Evolutionary conservation across 208 protist genomes (phyloP), one percentile per base, ranked within the genome.

Genomic region (Trypanosoma cruzi): DNA sequence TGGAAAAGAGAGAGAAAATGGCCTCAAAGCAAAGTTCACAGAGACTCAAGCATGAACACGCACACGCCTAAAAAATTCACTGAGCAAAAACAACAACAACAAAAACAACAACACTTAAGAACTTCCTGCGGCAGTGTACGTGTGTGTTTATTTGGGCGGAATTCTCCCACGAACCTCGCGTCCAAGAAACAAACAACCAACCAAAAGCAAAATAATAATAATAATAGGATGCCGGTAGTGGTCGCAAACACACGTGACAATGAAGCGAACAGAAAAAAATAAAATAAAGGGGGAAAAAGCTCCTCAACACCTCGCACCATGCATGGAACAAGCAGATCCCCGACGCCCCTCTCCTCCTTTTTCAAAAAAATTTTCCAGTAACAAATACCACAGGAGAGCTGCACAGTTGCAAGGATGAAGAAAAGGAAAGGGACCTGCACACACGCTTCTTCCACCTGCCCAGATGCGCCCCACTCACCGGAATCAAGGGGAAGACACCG

Each of bases 1-100:
- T 64, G 6, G 49, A 48, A 64, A 46, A 64, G 24, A 64, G 20
- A 72, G 5, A 64, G 13, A 46, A 54, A 62, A 40, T n/a, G 58
- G 36, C 13, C 11, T 4, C 36, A 40, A 40, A 4, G 36, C n/a
- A 40, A 11, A 40, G 36, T 40, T 11, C 36, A 44, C 40, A 44
- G n/a, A 24, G 0, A 20, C 13, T 22, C n/a, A n/a, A n/a, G n/a
- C n/a, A n/a, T n/a, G n/a, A n/a, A n/a, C n/a, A n/a, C n/a, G n/a
- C n/a, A n/a, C n/a, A n/a, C n/a, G n/a, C n/a, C n/a, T n/a, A n/a
- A n/a, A 34, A 13, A 16, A 22, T 4, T 28, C 28, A 62, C 40
- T 8, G 32, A 49, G 26, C 16, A 34, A 36, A 7, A 34, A 4
- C n/a, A 31, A 36, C 22, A 34, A 1, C n/a, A 61, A 4, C 29